Evolutionary conservation across 2,329 filamentous ascomycete species (phyloP), one percentile per base, ranked within the genome.

Genomic region (Cercospora citrullina): DNA sequence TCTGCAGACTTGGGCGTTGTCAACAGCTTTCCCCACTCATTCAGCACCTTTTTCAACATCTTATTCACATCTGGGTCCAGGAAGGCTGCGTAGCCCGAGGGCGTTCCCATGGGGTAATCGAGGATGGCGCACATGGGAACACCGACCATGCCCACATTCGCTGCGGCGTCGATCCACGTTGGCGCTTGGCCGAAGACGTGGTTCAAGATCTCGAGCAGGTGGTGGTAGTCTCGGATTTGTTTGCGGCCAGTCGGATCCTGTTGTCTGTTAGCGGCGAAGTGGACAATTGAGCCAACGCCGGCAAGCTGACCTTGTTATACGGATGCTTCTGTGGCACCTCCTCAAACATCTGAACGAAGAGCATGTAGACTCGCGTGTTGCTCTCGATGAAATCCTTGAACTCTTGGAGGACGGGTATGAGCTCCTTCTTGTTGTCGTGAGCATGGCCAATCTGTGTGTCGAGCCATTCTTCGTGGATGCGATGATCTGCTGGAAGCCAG

Each of bases 171-270:
- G 45, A 71, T 80, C 81, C 82, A 83, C 10, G 75, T 74, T 6
- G 81, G 81, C 1, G 80, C 80, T 12, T 75, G 77, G 9, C 74
- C 78, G 48, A 83, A 74, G 48, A 82, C 75, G 51, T 90, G 85
- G 75, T 91, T 91, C 61, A 92, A 81, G 8, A 91, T 82, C 23
- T 82, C 80, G 21, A 92, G 82, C 86, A 92, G 88, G 72, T 91
- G 87, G 5, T 84, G 66, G 72, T 90, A 91, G 78, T 90, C 85
- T 8, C 87, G 85, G 66, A 92, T 86, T 78, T 90, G 87, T 36
- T 81, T 83, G 63, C 84, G 81, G 1, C 89, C 89, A 0, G 85
- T 87, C 0, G 89, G 88, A 68, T 91, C 89, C 6, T 80, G 8
- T 21, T 2, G 30, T 42, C 30, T 90, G 87, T 31, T 80, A 83